Evolutionary conservation across 441 rosid genomes (phyloP), one percentile per base, ranked within the genome.

Genomic region (Daphne laureola): DNA sequence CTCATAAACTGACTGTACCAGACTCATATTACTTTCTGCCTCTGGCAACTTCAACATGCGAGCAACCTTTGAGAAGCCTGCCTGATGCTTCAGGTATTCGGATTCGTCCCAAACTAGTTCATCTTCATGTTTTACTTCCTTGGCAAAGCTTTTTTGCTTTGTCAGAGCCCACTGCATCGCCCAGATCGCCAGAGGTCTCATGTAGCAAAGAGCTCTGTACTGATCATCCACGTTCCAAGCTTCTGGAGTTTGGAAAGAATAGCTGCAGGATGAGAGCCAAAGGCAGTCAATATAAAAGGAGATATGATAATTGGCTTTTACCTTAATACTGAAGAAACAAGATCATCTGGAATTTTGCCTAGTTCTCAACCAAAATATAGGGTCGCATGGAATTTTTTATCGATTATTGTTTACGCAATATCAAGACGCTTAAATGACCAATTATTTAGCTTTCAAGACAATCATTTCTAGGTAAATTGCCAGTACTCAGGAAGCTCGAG

Each of bases 121-220:
- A 31, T 5, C 38, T 27, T 42, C 69, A 21, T 46, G 61, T 45
- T 62, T 67, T 46, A 54, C 66, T 54, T 68, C 69, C 62, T 74
- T 57, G 46, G 17, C 42, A 14, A 43, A 54, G 17, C 57, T 74
- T 48, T 71, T 54, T 2, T 78, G 81, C 69, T 72, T 77, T 51
- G 78, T 67, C 61, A 78, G 55, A 49, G 91, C 91, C 85, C 85
- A 81, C 17, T 84, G 91, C 71, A 81, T 84, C 12, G 76, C 87
- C 91, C 87, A 84, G 66, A 84, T 78, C 45, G 91, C 81, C 67
- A 84, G 61, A 0, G 91, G 91, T 51, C 91, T 62, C 91, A 84
- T 84, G 71, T 84, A 84, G 60, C 87, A 79, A 1, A 84, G 72
- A 38, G 85, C 77, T 45, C 91, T 73, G 40, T 53, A 84, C 62